These are phyloP conservation scores for Stagonosporopsis vannaccii DNA, from an alignment of 2,329 filamentous ascomycete species.

Conservation along the genomic window DNA sequence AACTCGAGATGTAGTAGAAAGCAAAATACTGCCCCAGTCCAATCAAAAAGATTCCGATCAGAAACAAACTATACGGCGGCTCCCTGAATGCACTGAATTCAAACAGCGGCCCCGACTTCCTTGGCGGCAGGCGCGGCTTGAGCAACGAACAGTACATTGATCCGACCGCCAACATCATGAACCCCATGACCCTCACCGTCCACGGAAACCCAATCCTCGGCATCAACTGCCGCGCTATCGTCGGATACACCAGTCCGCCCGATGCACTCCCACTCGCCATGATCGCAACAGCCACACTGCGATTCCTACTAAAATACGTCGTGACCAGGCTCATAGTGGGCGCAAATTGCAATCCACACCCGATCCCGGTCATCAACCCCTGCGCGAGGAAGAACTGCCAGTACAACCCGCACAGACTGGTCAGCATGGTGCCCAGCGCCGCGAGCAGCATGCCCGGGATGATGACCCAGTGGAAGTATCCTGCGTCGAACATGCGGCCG, in stretches of 20 bases:
- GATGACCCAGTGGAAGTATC: conserved; percentile 57
- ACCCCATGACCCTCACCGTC: conserved; percentile 68
- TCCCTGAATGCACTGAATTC: conserved; percentile 54
- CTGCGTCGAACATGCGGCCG: conserved; percentile 61
- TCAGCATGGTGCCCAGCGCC: conserved; percentile 60
- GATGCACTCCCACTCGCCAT: conserved; percentile 66
- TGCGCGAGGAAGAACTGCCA: conserved; percentile 56
- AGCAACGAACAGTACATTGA: conserved; percentile 48
- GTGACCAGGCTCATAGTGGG: conserved; percentile 41
- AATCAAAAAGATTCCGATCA: conserved; percentile 44
- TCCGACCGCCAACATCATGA: conserved; percentile 62
- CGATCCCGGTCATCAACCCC: conserved; percentile 44
- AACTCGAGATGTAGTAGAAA: conserved; percentile 56
- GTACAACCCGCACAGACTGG: conserved; percentile 57
- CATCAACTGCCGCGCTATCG: conserved; percentile 61
- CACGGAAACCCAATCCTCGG: conserved; percentile 69
- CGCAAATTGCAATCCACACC: conserved; percentile 46
- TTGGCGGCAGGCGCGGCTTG: conserved; percentile 52
- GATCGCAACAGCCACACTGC: conserved; percentile 66
- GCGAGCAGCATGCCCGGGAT: conserved; percentile 54
- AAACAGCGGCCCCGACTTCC: conserved; percentile 53
- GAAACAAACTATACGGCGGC: conserved; percentile 49
- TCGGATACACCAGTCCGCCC: conserved; percentile 70
- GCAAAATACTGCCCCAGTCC: conserved; percentile 52
- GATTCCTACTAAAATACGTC: conserved; percentile 68